Conservation (phyloP, 2,329 filamentous ascomycete genomes). For the Chaetomiaceae sp. region DNA sequence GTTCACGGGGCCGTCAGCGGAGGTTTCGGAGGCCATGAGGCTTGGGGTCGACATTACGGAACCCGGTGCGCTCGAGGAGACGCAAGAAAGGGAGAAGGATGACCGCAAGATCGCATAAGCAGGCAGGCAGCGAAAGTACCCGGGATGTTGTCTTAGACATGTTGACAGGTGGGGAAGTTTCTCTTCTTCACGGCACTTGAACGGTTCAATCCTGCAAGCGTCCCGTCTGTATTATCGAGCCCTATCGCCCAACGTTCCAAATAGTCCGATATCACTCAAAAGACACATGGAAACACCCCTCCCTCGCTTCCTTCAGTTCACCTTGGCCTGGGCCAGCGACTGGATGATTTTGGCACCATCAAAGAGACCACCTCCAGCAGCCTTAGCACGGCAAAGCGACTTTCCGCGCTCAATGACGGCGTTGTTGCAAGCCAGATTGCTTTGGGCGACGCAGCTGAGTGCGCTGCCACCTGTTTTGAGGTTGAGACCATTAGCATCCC, state of each 20-base stretch:
- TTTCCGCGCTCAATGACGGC: constrained; percentile 23
- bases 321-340: constrained; percentile 23
- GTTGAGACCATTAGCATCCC: not conserved
- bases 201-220: too few relatives aligned
- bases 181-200: too few relatives aligned
- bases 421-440: constrained; percentile 20
- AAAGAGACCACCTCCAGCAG: constrained; percentile 24
- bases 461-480: constrained; percentile 16
- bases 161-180: too few relatives aligned
- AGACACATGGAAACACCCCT: not conserved
- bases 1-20: constrained; percentile 52
- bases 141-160: too few relatives aligned
- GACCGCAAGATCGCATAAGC: too few relatives aligned
- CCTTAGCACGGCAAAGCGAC: constrained; percentile 28
- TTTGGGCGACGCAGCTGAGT: constrained; percentile 23
- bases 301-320: constrained; percentile 23
- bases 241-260: not conserved
- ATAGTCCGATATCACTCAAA: not conserved
- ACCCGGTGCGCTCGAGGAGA: constrained; percentile 39
- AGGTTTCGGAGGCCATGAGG: constrained; percentile 46
- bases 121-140: too few relatives aligned
- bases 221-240: not conserved
- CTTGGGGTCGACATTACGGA: constrained; percentile 44
- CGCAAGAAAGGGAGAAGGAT: constrained; percentile 14
- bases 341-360: constrained; percentile 28